Percentiles rank a stretch among this genome's conserved stretches.
phyloP scores from a whole-genome alignment of 306 rosid genomes.

The Herpetospermum pedunculosum region DNA sequence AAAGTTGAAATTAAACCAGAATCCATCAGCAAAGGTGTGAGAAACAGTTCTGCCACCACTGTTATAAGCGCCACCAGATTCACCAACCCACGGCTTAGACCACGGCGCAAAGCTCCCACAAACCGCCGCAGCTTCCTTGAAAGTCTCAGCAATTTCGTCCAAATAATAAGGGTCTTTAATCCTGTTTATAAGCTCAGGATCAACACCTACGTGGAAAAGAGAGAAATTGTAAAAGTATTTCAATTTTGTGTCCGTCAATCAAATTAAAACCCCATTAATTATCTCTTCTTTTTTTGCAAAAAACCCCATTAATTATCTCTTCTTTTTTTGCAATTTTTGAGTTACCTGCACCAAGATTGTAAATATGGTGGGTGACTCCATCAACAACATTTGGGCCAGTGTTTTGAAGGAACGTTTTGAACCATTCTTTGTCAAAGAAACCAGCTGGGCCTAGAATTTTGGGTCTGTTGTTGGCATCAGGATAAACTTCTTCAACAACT shows the following conservation, averaged over 20 bases:
- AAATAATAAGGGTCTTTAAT: conserved; percentile 45
- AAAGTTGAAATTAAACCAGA: conserved; percentile 25
- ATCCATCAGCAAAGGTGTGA: conserved; percentile 47
- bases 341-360: conserved; percentile 65
- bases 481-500: conserved; percentile 24
- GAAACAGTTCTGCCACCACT: conserved; percentile 61
- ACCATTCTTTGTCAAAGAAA: conserved; percentile 47
- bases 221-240: too few species aligned
- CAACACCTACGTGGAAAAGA: too few species aligned
- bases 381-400: conserved; percentile 34
- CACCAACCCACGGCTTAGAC: conserved; percentile 62
- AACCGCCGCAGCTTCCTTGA: conserved; percentile 13
- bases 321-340: not conserved
- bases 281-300: too few species aligned
- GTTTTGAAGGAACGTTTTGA: conserved; percentile 29
- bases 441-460: conserved; percentile 57
- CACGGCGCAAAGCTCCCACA: conserved; percentile 20
- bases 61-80: conserved; percentile 67
- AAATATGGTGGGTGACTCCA: conserved; percentile 53
- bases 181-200: conserved; percentile 27
- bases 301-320: too few species aligned
- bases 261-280: too few species aligned
- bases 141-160: conserved; percentile 31
- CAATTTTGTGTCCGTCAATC: too few species aligned
- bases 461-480: conserved; percentile 29